Evolutionary conservation across 768 basidiomycete genomes (phyloP).

Genomic region (Naematelia aurantialba): DNA sequence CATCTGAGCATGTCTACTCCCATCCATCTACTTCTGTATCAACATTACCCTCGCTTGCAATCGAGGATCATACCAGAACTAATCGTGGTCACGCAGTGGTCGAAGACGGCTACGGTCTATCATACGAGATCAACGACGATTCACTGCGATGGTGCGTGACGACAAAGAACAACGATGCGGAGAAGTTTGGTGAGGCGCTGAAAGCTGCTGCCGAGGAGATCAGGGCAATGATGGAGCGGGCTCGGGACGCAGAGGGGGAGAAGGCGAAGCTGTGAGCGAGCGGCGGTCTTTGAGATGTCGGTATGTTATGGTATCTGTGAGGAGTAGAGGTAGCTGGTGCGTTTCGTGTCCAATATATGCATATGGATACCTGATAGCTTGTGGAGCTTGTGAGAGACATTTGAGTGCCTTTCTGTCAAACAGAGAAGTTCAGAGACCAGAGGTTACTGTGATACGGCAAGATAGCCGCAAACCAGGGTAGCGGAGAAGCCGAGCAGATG

Average conservation of each 20-base stretch:
- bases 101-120: constrained; percentile 82
- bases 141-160: constrained; percentile 91
- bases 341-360: no score
- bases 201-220: constrained; percentile 77
- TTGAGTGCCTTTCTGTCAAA: no score
- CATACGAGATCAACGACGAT: constrained; percentile 80
- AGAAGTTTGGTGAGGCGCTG: constrained; percentile 70
- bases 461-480: no score
- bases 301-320: no score
- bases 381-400: no score
- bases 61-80: neutral
- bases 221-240: constrained; percentile 67
- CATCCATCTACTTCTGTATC: no score
- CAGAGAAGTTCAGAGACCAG: no score
- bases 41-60: neutral
- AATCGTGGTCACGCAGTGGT: constrained; percentile 59
- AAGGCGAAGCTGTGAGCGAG: constrained; percentile 35
- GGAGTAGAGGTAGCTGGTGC: no score
- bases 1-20: no score
- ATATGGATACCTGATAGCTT: no score
- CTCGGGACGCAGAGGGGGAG: constrained; percentile 53
- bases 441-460: no score
- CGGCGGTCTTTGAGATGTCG: neutral
- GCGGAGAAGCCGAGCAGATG: no score
- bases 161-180: constrained; percentile 62